Conservation (phyloP, 441 rosid species). For the Corymbia citriodora region DNA sequence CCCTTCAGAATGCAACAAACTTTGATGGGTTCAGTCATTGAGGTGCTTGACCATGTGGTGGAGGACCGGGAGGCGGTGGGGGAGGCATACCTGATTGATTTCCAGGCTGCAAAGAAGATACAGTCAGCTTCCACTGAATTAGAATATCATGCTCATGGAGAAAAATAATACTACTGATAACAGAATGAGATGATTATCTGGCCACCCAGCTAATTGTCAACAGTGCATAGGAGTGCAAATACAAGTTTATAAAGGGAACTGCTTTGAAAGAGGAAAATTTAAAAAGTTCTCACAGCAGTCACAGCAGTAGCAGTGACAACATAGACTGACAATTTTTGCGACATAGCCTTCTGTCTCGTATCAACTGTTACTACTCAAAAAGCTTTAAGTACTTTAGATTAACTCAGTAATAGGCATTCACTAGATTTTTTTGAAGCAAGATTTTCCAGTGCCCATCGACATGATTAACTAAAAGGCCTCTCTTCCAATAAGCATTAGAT, state of each 20-base stretch:
- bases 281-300: background rate
- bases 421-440: background rate
- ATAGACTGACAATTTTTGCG: background rate
- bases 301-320: background rate
- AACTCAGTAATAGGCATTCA: background rate
- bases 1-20: background rate
- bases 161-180: background rate
- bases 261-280: background rate
- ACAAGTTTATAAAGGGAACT: background rate
- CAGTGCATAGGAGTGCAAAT: background rate
- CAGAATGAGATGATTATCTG: background rate
- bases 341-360: background rate
- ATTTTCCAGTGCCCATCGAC: background rate
- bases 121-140: background rate
- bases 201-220: background rate
- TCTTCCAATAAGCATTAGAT: background rate
- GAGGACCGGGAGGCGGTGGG: conserved; percentile 59
- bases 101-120: conserved; percentile 38
- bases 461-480: background rate
- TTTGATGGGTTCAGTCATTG: conserved; percentile 1
- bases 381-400: background rate
- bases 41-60: conserved; percentile 51
- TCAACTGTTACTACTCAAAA: background rate
- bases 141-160: background rate
- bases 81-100: conserved; percentile 50